Conservation (phyloP, 176 grass and related monocot species). For the Typha latifolia region DNA sequence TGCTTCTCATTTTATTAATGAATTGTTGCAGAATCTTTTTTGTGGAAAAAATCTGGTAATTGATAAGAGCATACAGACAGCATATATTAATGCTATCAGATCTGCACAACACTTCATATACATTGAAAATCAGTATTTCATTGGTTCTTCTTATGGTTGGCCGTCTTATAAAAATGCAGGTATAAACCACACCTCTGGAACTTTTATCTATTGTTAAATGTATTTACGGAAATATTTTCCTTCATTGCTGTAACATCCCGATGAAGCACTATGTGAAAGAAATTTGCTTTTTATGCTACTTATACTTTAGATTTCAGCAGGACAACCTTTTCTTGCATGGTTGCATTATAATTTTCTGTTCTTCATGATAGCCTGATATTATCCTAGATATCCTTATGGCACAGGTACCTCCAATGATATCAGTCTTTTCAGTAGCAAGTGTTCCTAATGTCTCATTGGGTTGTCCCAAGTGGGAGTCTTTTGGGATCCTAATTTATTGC, state of each 20-base stretch:
- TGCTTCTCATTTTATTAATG: neutral
- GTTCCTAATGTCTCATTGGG: neutral
- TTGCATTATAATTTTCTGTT: too few species aligned
- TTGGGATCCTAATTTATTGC: neutral
- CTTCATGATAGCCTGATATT: too few species aligned
- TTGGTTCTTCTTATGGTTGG: conserved; percentile 79
- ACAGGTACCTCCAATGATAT: too few species aligned
- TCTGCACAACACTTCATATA: conserved; percentile 72
- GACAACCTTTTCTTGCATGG: too few species aligned
- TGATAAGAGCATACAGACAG: conserved; percentile 68
- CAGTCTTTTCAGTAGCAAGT: neutral
- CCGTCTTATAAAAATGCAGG: conserved; percentile 40
- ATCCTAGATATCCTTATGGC: too few species aligned
- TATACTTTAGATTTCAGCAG: too few species aligned
- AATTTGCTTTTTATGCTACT: too few species aligned
- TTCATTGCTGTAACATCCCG: neutral
- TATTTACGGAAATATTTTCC: neutral
- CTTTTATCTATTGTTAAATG: neutral
- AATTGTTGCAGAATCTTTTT: conserved; percentile 49
- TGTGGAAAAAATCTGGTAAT: conserved; percentile 76
- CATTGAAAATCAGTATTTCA: conserved; percentile 88
- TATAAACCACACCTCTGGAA: neutral
- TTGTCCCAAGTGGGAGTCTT: neutral
- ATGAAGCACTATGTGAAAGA: neutral
- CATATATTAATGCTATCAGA: conserved; percentile 73